Percentiles rank a stretch among this genome's conserved stretches.
Evolutionary conservation across 2,329 filamentous ascomycete genomes (phyloP).

Genomic region (Akanthomyces muscarius): DNA sequence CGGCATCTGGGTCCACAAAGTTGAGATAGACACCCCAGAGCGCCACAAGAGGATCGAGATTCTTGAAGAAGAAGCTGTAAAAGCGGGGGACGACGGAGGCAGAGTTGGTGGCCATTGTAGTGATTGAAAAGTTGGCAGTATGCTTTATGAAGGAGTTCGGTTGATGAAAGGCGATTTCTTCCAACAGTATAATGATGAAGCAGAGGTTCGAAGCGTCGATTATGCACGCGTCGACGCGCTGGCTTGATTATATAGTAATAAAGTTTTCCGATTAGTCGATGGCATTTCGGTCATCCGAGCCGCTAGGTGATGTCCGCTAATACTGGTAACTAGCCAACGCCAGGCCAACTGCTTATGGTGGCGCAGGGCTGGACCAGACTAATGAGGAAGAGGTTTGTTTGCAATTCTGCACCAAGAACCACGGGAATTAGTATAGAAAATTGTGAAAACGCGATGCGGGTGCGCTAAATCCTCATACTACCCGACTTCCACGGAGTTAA

Average conservation of each 20-base stretch:
- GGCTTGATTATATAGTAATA: neutral
- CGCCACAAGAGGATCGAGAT: conserved; percentile 22
- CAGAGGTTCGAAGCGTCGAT: neutral
- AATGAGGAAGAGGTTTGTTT: neutral
- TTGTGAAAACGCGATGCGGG: no score
- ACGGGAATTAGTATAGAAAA: no score
- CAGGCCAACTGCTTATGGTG: neutral
- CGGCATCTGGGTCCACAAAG: conserved; percentile 18
- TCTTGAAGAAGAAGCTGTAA: conserved; percentile 24
- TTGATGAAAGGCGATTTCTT: neutral
- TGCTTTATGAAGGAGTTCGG: neutral
- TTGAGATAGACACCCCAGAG: conserved; percentile 24
- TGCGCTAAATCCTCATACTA: no score
- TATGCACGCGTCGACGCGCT: neutral
- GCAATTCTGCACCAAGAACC: no score
- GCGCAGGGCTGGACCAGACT: neutral
- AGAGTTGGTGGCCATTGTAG: conserved; percentile 4
- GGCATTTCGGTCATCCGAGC: neutral
- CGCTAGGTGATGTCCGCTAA: neutral
- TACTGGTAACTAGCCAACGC: no score
- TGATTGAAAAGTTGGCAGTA: neutral
- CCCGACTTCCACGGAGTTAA: no score
- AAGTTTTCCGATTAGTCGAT: neutral
- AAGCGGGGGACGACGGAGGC: conserved; percentile 12
- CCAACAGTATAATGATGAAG: neutral